Percentiles rank a stretch among this genome's conserved stretches.
phyloP scores from a whole-genome alignment of 495 filamentous ascomycete species.

The Articulospora tetracladia region DNA sequence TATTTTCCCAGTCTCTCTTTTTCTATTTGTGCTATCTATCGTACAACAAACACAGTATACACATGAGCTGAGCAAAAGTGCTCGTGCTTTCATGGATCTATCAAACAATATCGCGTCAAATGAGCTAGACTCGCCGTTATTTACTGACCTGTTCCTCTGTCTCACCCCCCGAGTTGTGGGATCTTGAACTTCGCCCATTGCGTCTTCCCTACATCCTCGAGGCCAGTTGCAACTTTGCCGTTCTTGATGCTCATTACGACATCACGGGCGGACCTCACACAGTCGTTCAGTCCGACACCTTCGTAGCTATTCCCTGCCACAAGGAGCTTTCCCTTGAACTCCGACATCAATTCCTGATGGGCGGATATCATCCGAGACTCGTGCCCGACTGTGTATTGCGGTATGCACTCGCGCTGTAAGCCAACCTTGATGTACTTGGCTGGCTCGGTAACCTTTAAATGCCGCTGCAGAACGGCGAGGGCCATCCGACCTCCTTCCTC shows the following conservation, averaged over 20 bases:
- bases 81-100: no score
- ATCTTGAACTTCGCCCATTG: neutral
- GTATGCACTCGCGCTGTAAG: slow-evolving; percentile 77
- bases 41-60: neutral
- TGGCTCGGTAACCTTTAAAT: slow-evolving; percentile 61
- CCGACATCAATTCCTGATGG: slow-evolving; percentile 46
- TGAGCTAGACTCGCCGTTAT: no score
- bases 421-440: slow-evolving; percentile 52
- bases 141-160: neutral
- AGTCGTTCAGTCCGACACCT: slow-evolving; percentile 30
- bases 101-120: neutral
- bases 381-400: slow-evolving; percentile 84
- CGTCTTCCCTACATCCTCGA: slow-evolving; percentile 9
- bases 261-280: slow-evolving; percentile 19
- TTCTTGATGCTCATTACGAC: slow-evolving; percentile 17
- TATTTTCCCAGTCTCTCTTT: neutral
- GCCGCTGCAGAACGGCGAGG: slow-evolving; percentile 59
- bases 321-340: slow-evolving; percentile 60
- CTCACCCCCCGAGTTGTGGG: neutral
- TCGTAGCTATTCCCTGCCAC: slow-evolving; percentile 79
- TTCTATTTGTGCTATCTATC: neutral
- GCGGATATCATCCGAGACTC: slow-evolving; percentile 54
- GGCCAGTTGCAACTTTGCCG: slow-evolving; percentile 9
- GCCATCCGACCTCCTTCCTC: slow-evolving; percentile 66
- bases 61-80: neutral